These are phyloP conservation scores for Cinnamomum chago DNA, from an alignment of 164 flowering plant species.

Conservation along the genomic window DNA sequence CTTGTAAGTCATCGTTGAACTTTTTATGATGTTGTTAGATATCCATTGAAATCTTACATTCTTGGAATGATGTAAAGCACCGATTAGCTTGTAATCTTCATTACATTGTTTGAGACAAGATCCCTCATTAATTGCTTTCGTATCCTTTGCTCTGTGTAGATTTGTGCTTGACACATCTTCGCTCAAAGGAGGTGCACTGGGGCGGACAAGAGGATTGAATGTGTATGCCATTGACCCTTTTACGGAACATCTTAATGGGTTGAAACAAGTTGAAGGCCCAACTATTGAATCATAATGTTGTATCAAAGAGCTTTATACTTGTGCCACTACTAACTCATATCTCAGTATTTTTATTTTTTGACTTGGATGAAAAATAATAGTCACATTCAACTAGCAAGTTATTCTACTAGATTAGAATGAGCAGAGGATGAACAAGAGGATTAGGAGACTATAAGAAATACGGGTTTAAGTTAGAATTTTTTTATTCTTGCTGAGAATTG, in stretches of 20 bases:
- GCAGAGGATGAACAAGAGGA: background rate
- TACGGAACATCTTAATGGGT: conserved; percentile 27
- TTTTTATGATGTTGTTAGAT: background rate
- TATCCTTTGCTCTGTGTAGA: conserved; percentile 26
- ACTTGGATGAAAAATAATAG: background rate
- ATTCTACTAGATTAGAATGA: background rate
- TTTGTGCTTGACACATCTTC: conserved; percentile 66
- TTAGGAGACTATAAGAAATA: background rate
- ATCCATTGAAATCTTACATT: background rate
- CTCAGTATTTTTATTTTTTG: background rate
- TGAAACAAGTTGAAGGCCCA: background rate
- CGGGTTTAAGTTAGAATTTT: no score
- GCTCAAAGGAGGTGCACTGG: conserved; percentile 87
- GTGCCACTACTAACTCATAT: background rate
- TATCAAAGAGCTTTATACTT: background rate
- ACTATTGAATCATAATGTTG: conserved; percentile 12
- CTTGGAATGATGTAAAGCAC: background rate
- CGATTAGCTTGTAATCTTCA: background rate
- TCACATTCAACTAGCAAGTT: background rate
- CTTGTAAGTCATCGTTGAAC: conserved; percentile 30
- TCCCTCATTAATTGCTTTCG: conserved; percentile 5
- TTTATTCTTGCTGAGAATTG: background rate
- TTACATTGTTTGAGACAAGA: background rate
- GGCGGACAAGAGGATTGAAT: conserved; percentile 76
- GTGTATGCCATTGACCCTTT: conserved; percentile 36